Percentiles rank a stretch among this genome's conserved stretches.
phyloP scores from a whole-genome alignment of 257 asterid species.

The Salvia hispanica region DNA sequence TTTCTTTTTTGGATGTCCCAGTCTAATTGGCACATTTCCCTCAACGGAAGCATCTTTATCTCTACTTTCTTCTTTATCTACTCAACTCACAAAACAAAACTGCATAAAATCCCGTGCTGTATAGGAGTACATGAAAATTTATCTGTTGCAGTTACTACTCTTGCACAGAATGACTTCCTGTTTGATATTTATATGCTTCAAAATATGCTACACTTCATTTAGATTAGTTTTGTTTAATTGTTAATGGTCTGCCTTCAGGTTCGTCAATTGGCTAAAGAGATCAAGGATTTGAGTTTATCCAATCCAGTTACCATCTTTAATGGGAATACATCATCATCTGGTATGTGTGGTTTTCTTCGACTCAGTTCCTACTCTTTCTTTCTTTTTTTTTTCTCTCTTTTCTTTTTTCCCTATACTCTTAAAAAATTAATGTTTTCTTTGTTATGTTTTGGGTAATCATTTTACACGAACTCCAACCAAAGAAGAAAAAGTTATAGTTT shows the following conservation, averaged over 20 bases:
- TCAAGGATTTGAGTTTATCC: conserved; percentile 73
- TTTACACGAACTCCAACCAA: neutral
- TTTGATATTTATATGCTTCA: conserved; percentile 9
- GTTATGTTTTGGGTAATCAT: neutral
- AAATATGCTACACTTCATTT: conserved; percentile 13
- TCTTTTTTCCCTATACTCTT: neutral
- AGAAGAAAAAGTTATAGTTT: neutral
- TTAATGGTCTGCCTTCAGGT: conserved; percentile 52
- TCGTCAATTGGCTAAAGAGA: conserved; percentile 75
- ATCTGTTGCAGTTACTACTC: neutral
- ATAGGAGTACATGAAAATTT: neutral
- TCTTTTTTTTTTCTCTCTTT: neutral
- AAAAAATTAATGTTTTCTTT: neutral
- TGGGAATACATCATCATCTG: conserved; percentile 64
- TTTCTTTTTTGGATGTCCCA: too few species aligned
- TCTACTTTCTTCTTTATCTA: too few species aligned
- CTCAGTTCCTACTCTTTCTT: too few species aligned
- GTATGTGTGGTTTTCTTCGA: conserved; percentile 39
- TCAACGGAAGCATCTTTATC: too few species aligned
- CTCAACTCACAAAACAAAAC: too few species aligned
- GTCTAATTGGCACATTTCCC: too few species aligned
- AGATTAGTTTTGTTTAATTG: conserved; percentile 31
- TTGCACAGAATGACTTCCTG: conserved; percentile 11
- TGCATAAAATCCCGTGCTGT: too few species aligned
- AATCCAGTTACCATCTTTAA: conserved; percentile 67